Percentiles rank a stretch among this genome's conserved stretches.
Conservation (phyloP, 176 grass and related monocot genomes). For the Musa schizocarpa region DNA sequence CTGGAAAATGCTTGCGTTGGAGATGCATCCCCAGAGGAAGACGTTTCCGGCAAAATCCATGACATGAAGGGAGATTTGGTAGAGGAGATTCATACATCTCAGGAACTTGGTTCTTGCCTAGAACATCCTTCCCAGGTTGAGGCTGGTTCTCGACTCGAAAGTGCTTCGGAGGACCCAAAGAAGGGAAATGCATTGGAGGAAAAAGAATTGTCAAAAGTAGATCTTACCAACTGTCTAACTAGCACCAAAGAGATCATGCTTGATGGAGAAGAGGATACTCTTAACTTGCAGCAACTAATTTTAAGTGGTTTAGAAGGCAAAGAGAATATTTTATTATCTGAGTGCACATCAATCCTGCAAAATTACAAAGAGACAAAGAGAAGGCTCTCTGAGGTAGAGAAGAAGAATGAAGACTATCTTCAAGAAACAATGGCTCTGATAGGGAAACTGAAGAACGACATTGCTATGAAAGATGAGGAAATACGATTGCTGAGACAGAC, state of each 20-base stretch:
- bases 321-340: constrained; percentile 51
- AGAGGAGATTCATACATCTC: not conserved
- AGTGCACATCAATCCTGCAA: constrained; percentile 50
- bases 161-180: not conserved
- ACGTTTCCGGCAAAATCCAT: constrained; percentile 9
- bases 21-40: constrained; percentile 14
- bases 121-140: constrained; percentile 12
- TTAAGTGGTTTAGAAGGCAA: constrained; percentile 40
- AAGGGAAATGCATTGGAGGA: not conserved
- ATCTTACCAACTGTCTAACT: constrained; percentile 7
- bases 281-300: constrained; percentile 44
- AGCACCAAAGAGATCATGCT: constrained; percentile 8
- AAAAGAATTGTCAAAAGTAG: not conserved
- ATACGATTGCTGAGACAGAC: constrained; percentile 41
- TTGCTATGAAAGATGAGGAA: constrained; percentile 71
- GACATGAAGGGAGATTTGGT: not conserved
- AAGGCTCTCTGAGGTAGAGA: constrained; percentile 43
- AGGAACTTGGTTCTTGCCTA: constrained; percentile 1
- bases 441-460: constrained; percentile 63
- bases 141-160: not conserved
- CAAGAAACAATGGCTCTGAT: constrained; percentile 42
- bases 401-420: constrained; percentile 61
- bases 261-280: constrained; percentile 21
- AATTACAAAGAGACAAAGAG: constrained; percentile 45
- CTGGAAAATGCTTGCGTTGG: constrained; percentile 13